Evolutionary conservation across 352 stramenopile genomes (phyloP).

Genomic region (Phytopythium aichiense): DNA sequence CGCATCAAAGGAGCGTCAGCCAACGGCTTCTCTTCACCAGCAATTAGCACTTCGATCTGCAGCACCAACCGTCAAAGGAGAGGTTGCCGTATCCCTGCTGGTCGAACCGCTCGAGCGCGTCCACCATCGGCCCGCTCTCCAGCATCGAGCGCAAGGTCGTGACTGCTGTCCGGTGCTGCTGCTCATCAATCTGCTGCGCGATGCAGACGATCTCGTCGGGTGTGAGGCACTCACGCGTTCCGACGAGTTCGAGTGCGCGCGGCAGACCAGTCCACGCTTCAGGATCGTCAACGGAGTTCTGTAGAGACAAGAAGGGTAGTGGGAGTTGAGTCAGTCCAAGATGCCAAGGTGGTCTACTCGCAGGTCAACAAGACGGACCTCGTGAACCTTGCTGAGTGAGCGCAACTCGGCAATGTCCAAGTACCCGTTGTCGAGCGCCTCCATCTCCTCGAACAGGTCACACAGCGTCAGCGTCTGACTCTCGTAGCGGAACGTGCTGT

Average conservation of each 20-base stretch:
- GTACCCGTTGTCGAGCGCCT: constrained; percentile 49
- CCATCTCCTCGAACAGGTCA: constrained; percentile 70
- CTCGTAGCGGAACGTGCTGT: constrained; percentile 26
- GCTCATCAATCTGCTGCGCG: constrained; percentile 16
- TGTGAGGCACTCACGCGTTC: constrained; percentile 16
- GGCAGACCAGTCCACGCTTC: constrained; percentile 1
- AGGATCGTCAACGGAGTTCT: neutral
- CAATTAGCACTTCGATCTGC: neutral
- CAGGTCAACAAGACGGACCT: neutral
- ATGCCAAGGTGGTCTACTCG: neutral
- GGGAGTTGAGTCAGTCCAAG: neutral
- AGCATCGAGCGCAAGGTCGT: constrained; percentile 39
- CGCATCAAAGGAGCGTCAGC: neutral
- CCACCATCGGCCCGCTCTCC: constrained; percentile 29
- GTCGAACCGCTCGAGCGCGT: constrained; percentile 49
- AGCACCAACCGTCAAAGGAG: constrained; percentile 44
- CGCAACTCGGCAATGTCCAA: constrained; percentile 69
- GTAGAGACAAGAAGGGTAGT: neutral
- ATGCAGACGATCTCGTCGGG: constrained; percentile 18
- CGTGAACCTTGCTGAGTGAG: constrained; percentile 37
- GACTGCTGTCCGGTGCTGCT: constrained; percentile 18
- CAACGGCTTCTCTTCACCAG: neutral
- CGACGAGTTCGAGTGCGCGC: constrained; percentile 3
- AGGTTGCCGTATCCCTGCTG: constrained; percentile 43
- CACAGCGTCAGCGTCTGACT: constrained; percentile 37